Conservation (phyloP, 305 asterid species). For the Caryopteris hybrid region DNA sequence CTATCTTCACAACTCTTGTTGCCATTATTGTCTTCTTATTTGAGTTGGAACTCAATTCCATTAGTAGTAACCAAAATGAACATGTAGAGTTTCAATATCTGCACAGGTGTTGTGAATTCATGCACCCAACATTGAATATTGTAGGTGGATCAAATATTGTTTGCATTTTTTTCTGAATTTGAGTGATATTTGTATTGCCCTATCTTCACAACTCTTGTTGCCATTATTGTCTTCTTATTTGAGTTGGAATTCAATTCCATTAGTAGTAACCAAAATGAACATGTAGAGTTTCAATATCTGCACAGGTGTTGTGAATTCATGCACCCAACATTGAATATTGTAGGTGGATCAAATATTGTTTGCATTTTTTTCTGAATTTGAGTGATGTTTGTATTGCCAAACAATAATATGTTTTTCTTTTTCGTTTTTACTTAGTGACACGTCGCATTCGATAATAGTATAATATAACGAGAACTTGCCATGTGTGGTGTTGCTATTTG, state of each 20-base stretch:
- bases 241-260: neutral
- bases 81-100: neutral
- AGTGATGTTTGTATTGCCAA: neutral
- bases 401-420: neutral
- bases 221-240: slow-evolving; percentile 9
- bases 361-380: no score
- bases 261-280: slow-evolving; percentile 19
- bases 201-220: neutral
- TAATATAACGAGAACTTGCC: slow-evolving; percentile 6
- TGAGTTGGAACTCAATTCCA: slow-evolving; percentile 1
- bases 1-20: neutral
- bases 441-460: neutral
- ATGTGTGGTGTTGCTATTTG: slow-evolving; percentile 3
- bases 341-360: neutral
- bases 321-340: neutral
- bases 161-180: no score
- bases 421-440: neutral
- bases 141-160: neutral
- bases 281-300: neutral
- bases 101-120: slow-evolving; percentile 16
- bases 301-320: slow-evolving; percentile 16
- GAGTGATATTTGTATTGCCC: neutral
- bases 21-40: slow-evolving; percentile 6
- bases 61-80: slow-evolving; percentile 20
- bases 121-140: neutral